A percentile compares a stretch with the other conserved stretches of the same genome.
These are phyloP conservation scores for Dryas integrifolia DNA, from an alignment of 331 rosid species.

Conservation along the genomic window DNA sequence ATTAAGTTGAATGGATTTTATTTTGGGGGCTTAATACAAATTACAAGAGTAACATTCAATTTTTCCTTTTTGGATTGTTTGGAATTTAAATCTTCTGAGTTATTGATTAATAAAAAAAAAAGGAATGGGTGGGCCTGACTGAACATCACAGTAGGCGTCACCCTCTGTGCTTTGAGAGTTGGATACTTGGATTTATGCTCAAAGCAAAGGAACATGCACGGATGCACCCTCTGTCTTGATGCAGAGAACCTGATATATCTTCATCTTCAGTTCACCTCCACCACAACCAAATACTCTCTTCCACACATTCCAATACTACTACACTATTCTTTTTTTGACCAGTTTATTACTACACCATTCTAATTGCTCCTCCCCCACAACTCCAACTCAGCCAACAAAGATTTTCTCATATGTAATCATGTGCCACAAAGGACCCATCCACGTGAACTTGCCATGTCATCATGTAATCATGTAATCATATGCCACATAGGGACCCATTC, in stretches of 20 bases:
- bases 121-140: neutral
- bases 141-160: neutral
- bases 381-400: slow-evolving; percentile 25
- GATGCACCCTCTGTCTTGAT: slow-evolving; percentile 22
- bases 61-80: no score
- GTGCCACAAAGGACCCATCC: slow-evolving; percentile 22
- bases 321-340: no score
- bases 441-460: slow-evolving; percentile 17
- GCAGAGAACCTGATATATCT: slow-evolving; percentile 16
- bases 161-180: neutral
- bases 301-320: neutral
- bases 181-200: neutral
- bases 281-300: neutral
- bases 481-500: no score
- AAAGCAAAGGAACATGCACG: neutral
- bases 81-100: no score
- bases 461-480: neutral
- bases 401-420: neutral
- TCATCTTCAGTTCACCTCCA: neutral
- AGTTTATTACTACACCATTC: neutral
- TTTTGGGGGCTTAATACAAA: no score
- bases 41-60: no score
- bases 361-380: neutral
- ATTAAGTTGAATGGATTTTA: no score
- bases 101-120: no score